Percentiles rank a stretch among this genome's conserved stretches.
phyloP scores from a whole-genome alignment of 2,329 filamentous ascomycete genomes.

The Ophiostoma perfectum region DNA sequence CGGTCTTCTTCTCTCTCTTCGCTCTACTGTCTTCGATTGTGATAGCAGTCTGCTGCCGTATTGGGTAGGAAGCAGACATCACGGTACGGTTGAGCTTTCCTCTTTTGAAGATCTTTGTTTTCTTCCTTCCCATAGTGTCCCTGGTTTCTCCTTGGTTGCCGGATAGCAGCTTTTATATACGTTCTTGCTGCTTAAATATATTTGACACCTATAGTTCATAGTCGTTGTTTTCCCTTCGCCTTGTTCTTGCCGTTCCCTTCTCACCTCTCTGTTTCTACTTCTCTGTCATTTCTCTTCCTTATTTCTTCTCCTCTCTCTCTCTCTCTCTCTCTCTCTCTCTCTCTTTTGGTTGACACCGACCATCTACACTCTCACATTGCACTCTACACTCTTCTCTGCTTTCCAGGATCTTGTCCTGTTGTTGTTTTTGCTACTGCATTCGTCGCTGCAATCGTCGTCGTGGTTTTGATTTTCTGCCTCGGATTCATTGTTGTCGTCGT shows the following conservation, averaged over 20 bases:
- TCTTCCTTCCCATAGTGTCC: not conserved
- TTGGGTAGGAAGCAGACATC: constrained; percentile 12
- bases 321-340: not conserved
- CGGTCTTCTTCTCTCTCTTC: not conserved
- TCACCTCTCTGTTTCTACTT: not conserved
- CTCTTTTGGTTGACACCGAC: not conserved
- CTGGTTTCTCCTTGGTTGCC: constrained; percentile 15
- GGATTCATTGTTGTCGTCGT: not conserved
- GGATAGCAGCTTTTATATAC: not conserved
- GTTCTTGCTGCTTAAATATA: constrained; percentile 10
- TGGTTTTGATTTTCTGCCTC: not conserved
- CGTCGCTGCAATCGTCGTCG: not conserved
- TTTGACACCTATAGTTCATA: not conserved
- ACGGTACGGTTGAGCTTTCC: constrained; percentile 22
- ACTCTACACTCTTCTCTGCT: not conserved
- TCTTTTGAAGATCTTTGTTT: not conserved
- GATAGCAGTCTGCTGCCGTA: not conserved
- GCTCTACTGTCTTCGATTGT: not conserved
- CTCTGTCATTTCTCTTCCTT: not conserved
- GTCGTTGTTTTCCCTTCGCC: constrained; percentile 4
- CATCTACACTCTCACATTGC: not conserved
- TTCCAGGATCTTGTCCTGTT: not conserved
- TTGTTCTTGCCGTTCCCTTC: not conserved
- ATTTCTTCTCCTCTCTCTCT: not conserved
- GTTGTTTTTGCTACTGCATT: not conserved